Percentiles rank a stretch among this genome's conserved stretches.
These are phyloP conservation scores for Fusarium multiceps DNA, from an alignment of 2,329 filamentous ascomycete genomes.

Conservation along the genomic window DNA sequence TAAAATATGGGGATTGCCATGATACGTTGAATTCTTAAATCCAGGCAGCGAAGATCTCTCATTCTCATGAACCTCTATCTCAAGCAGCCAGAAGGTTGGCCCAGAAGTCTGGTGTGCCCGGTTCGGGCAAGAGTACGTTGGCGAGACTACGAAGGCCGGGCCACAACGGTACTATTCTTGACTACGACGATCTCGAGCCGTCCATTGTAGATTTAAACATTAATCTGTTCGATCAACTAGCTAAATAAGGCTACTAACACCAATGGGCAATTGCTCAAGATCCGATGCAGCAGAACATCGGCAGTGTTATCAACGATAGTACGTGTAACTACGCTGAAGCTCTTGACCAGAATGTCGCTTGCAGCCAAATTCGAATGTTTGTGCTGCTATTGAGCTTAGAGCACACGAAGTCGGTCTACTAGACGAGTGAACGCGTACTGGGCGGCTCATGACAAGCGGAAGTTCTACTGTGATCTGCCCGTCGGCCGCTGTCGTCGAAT, in stretches of 20 bases:
- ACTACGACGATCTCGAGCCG: neutral
- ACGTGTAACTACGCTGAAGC: neutral
- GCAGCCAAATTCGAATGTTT: neutral
- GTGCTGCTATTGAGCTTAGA: too few relatives aligned
- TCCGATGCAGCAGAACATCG: neutral
- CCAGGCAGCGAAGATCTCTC: neutral
- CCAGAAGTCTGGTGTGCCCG: neutral
- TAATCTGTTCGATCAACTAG: neutral
- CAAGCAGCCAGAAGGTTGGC: neutral
- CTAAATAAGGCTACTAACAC: neutral
- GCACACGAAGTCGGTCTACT: too few relatives aligned
- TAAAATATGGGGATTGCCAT: neutral
- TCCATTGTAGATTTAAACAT: rapidly evolving
- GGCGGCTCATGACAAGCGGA: neutral
- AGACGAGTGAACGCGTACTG: neutral
- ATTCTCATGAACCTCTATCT: neutral
- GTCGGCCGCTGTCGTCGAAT: neutral
- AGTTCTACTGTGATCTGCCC: neutral
- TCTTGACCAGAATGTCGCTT: neutral
- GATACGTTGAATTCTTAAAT: rapidly evolving
- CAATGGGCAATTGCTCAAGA: neutral
- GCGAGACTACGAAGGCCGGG: too few relatives aligned
- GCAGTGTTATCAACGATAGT: neutral
- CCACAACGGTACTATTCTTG: rapidly evolving
- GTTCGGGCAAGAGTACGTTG: neutral